A percentile compares a stretch with the other conserved stretches of the same genome.
Conservation (phyloP, 306 rosid genomes). For the Quillaja saponaria region DNA sequence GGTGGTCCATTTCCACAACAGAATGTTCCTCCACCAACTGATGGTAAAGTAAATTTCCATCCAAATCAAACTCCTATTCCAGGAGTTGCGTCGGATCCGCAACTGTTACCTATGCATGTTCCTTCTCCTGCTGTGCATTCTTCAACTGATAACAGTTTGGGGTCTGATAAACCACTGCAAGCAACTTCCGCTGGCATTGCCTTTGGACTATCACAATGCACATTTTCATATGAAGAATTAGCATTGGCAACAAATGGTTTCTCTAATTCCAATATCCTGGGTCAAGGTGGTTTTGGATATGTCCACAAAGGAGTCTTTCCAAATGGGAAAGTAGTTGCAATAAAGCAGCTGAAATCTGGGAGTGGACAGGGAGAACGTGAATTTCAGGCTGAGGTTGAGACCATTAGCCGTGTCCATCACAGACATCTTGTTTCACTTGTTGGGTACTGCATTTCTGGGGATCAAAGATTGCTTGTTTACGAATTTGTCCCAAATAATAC, state of each 20-base stretch:
- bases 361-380: conserved; percentile 57
- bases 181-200: conserved; percentile 30
- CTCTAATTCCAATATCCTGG: conserved; percentile 49
- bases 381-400: conserved; percentile 59
- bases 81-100: conserved; percentile 16
- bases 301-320: conserved; percentile 56
- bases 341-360: conserved; percentile 47
- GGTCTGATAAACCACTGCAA: conserved; percentile 35
- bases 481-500: conserved; percentile 55
- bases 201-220: conserved; percentile 40
- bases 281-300: conserved; percentile 61
- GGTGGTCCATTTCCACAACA: conserved; percentile 36
- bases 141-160: conserved; percentile 30
- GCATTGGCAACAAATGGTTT: conserved; percentile 47
- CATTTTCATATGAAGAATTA: conserved; percentile 44
- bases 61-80: conserved; percentile 26
- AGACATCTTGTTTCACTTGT: conserved; percentile 56
- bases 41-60: conserved; percentile 21
- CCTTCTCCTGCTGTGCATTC: conserved; percentile 26
- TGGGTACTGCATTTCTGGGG: conserved; percentile 43
- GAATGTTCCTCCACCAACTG: conserved; percentile 21
- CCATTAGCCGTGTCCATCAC: conserved; percentile 55
- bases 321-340: conserved; percentile 53
- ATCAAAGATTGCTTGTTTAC: conserved; percentile 51
- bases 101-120: not conserved